phyloP scores from a whole-genome alignment of 2,329 filamentous ascomycete species.

The Hypoxylon sp. region DNA sequence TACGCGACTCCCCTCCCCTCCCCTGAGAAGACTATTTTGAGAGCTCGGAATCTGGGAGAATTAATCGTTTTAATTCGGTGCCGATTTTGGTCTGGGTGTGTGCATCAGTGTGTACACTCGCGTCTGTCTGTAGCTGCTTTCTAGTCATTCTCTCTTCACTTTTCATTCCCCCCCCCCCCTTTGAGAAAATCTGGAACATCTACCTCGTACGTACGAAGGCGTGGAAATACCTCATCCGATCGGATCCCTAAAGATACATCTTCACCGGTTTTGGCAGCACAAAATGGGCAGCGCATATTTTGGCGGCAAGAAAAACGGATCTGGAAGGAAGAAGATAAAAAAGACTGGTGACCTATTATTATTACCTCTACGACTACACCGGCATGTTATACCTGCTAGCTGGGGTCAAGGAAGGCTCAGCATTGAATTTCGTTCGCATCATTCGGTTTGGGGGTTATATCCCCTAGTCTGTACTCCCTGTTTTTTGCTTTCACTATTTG shows the following conservation, averaged over 20 bases:
- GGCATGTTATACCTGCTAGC: conserved; percentile 35
- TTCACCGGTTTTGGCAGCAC: conserved; percentile 20
- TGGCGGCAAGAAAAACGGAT: conserved; percentile 27
- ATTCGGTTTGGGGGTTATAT: conserved; percentile 25
- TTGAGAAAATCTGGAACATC: conserved; percentile 13
- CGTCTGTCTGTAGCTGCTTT: conserved; percentile 1
- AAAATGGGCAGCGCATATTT: conserved; percentile 33
- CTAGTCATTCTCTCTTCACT: conserved; percentile 14
- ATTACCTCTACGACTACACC: conserved; percentile 12
- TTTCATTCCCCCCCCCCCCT: conserved; percentile 6
- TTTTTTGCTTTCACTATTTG: conserved; percentile 18
- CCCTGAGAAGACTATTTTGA: conserved; percentile 31
- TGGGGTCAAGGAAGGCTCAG: conserved; percentile 19
- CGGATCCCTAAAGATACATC: conserved; percentile 27
- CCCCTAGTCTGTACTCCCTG: conserved; percentile 33
- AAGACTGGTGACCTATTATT: conserved; percentile 29
- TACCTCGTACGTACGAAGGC: conserved; percentile 17
- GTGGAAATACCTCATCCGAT: conserved; percentile 21
- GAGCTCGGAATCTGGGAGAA: conserved; percentile 22
- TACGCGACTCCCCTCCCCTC: conserved; percentile 5
- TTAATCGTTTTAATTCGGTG: conserved; percentile 18
- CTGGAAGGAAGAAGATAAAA: conserved; percentile 36
- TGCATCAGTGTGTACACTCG: conserved; percentile 29
- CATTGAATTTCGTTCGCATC: conserved; percentile 31
- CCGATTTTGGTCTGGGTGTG: conserved; percentile 23